A percentile compares a stretch with the other conserved stretches of the same genome.
Evolutionary conservation across 495 filamentous ascomycete species (phyloP).

Genomic region (Rostrohypoxylon terebratum): DNA sequence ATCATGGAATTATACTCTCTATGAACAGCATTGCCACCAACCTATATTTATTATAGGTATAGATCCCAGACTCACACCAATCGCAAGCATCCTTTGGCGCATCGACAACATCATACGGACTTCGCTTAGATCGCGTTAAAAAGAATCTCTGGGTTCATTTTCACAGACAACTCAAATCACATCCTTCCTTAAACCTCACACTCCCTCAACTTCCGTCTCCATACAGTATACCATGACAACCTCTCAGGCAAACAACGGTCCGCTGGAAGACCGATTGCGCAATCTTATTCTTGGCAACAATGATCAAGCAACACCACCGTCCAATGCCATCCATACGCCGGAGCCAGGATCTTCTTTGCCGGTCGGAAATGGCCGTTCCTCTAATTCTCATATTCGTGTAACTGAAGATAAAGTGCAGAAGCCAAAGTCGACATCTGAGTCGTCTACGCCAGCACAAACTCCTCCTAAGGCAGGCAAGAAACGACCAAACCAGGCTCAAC

Average conservation of each 20-base stretch:
- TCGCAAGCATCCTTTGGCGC: constrained; percentile 12
- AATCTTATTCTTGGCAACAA: constrained; percentile 56
- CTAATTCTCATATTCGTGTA: not conserved
- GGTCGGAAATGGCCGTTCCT: not conserved
- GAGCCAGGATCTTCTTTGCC: not conserved
- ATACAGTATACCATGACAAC: constrained; percentile 44
- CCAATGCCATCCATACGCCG: constrained; percentile 10
- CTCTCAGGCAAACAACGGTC: constrained; percentile 27
- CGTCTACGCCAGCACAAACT: constrained; percentile 15
- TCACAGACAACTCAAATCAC: not conserved
- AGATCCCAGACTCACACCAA: constrained; percentile 7
- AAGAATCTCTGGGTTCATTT: not conserved
- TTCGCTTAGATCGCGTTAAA: constrained; percentile 9
- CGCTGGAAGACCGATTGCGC: constrained; percentile 58
- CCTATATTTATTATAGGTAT: constrained; percentile 22
- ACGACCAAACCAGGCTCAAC: constrained; percentile 66
- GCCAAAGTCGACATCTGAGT: constrained; percentile 8
- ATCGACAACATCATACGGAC: constrained; percentile 2
- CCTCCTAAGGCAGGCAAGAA: constrained; percentile 50
- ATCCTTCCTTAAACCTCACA: not conserved
- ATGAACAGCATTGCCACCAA: constrained; percentile 7
- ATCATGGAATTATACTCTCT: not conserved
- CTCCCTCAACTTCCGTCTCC: not conserved
- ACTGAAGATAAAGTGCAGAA: constrained; percentile 15
- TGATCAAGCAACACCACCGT: constrained; percentile 14